Conservation (phyloP, 371 early-diverging fungal genomes). For the Rhizomucor pusillus region DNA sequence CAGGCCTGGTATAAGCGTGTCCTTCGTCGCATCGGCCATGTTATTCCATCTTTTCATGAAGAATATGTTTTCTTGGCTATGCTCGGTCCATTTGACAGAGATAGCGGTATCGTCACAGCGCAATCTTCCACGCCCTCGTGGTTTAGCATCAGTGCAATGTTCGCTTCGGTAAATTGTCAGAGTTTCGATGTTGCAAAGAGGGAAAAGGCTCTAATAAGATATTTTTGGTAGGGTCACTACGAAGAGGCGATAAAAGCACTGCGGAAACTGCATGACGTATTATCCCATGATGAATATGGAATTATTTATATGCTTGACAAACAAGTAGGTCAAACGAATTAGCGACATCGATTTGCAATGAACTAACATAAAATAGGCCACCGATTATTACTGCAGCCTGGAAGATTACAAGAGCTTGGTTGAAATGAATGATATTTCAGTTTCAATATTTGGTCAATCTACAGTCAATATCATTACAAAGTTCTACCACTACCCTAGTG, state of each 20-base stretch:
- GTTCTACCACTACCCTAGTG: no score
- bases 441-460: no score
- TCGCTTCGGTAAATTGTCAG: constrained; percentile 11
- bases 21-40: constrained; percentile 15
- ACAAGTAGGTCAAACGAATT: constrained; percentile 12
- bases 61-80: constrained; percentile 25
- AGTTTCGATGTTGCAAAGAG: background rate
- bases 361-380: constrained; percentile 3
- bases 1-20: constrained; percentile 37
- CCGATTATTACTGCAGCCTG: constrained; percentile 29
- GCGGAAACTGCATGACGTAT: constrained; percentile 4
- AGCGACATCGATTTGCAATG: background rate
- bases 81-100: constrained; percentile 22
- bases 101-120: background rate
- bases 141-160: constrained; percentile 35
- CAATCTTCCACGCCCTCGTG: constrained; percentile 14
- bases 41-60: constrained; percentile 16
- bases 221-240: constrained; percentile 22
- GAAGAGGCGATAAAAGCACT: constrained; percentile 33
- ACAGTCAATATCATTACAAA: no score
- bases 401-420: constrained; percentile 23
- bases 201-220: background rate
- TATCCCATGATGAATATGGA: constrained; percentile 19
- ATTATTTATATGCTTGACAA: constrained; percentile 32
- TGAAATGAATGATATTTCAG: no score